Conservation (phyloP, 1,284 basidiomycete genomes). For the Cryptococcus amylolentus region DNA sequence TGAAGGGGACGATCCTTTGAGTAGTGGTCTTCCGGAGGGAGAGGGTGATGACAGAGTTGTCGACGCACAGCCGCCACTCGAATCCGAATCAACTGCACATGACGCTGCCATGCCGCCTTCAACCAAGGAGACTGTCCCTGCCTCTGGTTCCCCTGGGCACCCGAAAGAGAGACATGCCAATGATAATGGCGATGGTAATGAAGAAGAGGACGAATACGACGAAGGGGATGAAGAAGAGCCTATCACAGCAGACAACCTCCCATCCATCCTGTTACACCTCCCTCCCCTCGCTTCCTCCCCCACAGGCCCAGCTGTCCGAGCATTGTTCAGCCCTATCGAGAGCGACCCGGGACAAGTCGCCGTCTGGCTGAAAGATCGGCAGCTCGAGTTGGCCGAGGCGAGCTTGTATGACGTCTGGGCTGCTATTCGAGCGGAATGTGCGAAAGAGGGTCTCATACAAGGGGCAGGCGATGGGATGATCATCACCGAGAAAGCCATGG, state of each 20-base stretch:
- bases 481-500: slow-evolving; percentile 38
- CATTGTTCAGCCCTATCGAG: slow-evolving; percentile 27
- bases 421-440: slow-evolving; percentile 27
- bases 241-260: slow-evolving; percentile 20
- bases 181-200: slow-evolving; percentile 3
- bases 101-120: no score
- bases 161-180: no score
- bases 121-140: no score
- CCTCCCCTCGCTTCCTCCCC: slow-evolving; percentile 12
- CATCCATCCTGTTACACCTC: slow-evolving; percentile 33
- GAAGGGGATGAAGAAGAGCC: slow-evolving; percentile 14
- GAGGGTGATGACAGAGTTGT: no score
- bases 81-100: no score
- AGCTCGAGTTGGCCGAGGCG: slow-evolving; percentile 32
- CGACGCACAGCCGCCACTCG: no score
- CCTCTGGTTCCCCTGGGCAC: no score
- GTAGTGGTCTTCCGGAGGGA: no score
- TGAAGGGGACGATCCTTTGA: no score
- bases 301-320: slow-evolving; percentile 13
- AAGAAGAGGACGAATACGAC: slow-evolving; percentile 13
- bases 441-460: slow-evolving; percentile 16
- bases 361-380: slow-evolving; percentile 26
- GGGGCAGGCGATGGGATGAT: slow-evolving; percentile 28
- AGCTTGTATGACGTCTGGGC: slow-evolving; percentile 26
- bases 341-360: slow-evolving; percentile 14